phyloP scores from a whole-genome alignment of 306 rosid genomes.

The Rosa rugosa region DNA sequence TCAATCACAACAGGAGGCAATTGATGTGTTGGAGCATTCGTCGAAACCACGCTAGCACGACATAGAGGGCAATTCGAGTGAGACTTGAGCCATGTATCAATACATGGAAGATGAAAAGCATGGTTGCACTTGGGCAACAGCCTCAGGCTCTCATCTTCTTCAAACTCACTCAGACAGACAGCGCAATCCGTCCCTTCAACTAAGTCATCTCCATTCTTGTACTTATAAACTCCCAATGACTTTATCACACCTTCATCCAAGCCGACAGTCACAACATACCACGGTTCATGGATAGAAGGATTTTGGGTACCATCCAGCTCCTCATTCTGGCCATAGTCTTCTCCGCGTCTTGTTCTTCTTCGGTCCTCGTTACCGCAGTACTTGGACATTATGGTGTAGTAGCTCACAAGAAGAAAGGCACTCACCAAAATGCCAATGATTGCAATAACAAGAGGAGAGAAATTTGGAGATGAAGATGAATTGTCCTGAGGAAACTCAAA shows the following conservation, averaged over 20 bases:
- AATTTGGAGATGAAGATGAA: constrained; percentile 43
- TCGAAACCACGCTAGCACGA: constrained; percentile 59
- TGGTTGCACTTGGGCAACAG: constrained; percentile 88
- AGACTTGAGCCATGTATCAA: constrained; percentile 90
- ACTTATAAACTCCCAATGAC: constrained; percentile 67
- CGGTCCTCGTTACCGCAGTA: constrained; percentile 53
- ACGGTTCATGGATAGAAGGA: constrained; percentile 66
- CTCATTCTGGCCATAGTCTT: constrained; percentile 26
- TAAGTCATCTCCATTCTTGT: constrained; percentile 67
- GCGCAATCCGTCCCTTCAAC: constrained; percentile 77
- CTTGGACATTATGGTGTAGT: constrained; percentile 78
- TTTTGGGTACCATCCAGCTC: constrained; percentile 54
- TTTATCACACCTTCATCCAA: constrained; percentile 78
- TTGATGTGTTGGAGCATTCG: constrained; percentile 31
- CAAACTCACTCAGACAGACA: constrained; percentile 88
- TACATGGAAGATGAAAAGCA: constrained; percentile 85
- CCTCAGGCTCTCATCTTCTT: constrained; percentile 65
- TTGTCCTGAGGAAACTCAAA: constrained; percentile 55
- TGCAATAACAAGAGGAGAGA: constrained; percentile 87
- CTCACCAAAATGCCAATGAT: constrained; percentile 79
- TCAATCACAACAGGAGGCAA: constrained; percentile 18
- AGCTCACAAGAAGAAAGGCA: constrained; percentile 83
- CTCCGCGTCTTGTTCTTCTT: constrained; percentile 19
- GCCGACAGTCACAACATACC: constrained; percentile 61
- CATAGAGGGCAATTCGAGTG: constrained; percentile 93